A percentile compares a stretch with the other conserved stretches of the same genome.
These are phyloP conservation scores for Betula pendula DNA, from an alignment of 306 rosid genomes.

Conservation along the genomic window DNA sequence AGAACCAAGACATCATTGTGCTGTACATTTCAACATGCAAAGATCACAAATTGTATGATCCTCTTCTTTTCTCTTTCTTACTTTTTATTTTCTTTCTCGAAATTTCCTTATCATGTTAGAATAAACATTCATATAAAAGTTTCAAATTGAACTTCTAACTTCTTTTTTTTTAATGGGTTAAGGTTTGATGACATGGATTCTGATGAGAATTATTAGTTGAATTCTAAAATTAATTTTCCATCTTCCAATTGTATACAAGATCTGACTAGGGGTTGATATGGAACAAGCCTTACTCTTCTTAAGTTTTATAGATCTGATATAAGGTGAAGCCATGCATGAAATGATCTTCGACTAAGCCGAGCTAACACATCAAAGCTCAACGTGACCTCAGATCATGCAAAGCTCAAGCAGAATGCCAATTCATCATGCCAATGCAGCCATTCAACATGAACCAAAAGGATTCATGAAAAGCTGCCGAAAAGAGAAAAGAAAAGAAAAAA, in stretches of 20 bases:
- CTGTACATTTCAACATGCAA: too few relatives aligned
- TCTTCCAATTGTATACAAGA: not conserved
- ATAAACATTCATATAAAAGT: too few relatives aligned
- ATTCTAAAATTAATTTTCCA: not conserved
- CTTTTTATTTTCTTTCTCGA: too few relatives aligned
- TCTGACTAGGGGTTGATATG: not conserved
- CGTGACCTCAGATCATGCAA: not conserved
- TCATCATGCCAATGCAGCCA: not conserved
- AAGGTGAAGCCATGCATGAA: not conserved
- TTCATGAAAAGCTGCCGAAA: not conserved
- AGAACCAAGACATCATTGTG: too few relatives aligned
- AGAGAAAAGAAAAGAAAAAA: not conserved
- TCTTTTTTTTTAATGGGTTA: not conserved
- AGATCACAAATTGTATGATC: too few relatives aligned
- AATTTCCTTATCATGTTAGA: too few relatives aligned
- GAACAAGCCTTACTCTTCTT: not conserved
- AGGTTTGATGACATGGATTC: not conserved
- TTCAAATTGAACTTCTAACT: too few relatives aligned
- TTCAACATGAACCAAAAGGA: not conserved
- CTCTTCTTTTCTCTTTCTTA: too few relatives aligned
- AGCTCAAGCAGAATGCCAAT: not conserved
- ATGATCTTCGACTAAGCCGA: not conserved
- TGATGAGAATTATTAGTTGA: not conserved
- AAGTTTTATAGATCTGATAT: not conserved
- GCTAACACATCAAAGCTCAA: not conserved